Evolutionary conservation across 2,329 filamentous ascomycete genomes (phyloP), one percentile per base, ranked within the genome.

Genomic region (Aspergillus sp.): DNA sequence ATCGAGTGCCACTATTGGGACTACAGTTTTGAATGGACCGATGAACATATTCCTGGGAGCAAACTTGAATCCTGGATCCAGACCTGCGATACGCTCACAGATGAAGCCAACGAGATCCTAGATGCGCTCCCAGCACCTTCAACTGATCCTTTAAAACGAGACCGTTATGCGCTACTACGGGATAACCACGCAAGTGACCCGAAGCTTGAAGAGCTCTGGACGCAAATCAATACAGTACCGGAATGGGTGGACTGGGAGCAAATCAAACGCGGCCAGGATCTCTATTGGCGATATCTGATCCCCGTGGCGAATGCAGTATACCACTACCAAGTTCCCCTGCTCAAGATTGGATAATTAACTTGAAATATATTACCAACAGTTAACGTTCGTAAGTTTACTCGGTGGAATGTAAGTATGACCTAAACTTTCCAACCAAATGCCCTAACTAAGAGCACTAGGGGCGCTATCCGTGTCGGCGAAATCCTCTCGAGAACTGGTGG

Each of bases 221-320:
- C 73, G 0, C 79, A 91, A 66, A 79, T 89, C 53, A 87, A 85
- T 56, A 86, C 82, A 0, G 74, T 90, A 2, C 89, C 89, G 0
- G 78, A 83, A 1, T 92, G 89, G 88, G 89, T 93, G 3, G 85
- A 91, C 69, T 92, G 88, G 89, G 82, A 82, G 2, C 88, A 91
- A 68, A 87, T 93, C 56, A 77, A 81, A 56, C 80, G 89, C 64
- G 90, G 89, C 0, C 89, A 93, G 70, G 83, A 89, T 65, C 83
- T 91, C 0, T 90, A 91, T 66, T 91, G 90, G 71, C 83, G 89
- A 41, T 93, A 91, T 72, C 87, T 84, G 17, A 85, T 85, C 0
- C 84, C 88, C 1, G 82, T 83, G 24, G 73, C 91, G 17, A 88
- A 86, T 8, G 85, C 60, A 13, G 69, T 70, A 27, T 66, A 20